Percentiles rank a stretch among this genome's conserved stretches.
These are phyloP conservation scores for Pseudopyricularia javanii DNA, from an alignment of 2,329 filamentous ascomycete species.

Conservation along the genomic window DNA sequence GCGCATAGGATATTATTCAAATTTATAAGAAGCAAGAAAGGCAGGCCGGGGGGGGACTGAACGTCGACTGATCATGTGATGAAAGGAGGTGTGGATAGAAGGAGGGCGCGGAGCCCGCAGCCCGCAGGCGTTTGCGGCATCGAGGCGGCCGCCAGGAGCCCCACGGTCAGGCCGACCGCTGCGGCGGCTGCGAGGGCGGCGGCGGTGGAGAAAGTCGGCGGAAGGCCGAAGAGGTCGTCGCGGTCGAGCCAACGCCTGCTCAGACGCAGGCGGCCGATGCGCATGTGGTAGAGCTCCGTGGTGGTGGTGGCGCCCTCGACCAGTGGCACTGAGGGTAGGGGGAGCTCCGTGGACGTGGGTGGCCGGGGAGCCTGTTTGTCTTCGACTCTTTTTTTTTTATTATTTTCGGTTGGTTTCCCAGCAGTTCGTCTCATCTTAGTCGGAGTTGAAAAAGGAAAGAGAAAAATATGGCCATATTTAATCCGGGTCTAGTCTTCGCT, in stretches of 20 bases:
- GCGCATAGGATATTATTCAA: no score
- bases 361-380: slow-evolving; percentile 11
- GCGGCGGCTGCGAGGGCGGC: slow-evolving; percentile 10
- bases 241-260: slow-evolving; percentile 18
- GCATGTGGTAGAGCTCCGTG: slow-evolving; percentile 20
- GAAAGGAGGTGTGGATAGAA: no score
- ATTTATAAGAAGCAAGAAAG: no score
- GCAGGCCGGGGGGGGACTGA: no score
- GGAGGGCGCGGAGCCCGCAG: no score
- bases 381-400: slow-evolving; percentile 12
- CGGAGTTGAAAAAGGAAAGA: not conserved
- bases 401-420: not conserved
- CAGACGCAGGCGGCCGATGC: slow-evolving; percentile 17
- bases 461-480: no score
- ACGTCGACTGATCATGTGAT: no score
- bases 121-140: not conserved
- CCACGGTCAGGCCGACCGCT: slow-evolving; percentile 11
- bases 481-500: no score
- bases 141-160: slow-evolving; percentile 4
- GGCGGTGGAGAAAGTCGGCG: slow-evolving; percentile 8
- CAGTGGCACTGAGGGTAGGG: slow-evolving; percentile 4
- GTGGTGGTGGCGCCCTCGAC: slow-evolving; percentile 7
- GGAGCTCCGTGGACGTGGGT: slow-evolving; percentile 12
- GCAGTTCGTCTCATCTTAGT: not conserved
- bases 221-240: slow-evolving; percentile 12